phyloP scores from a whole-genome alignment of 2,329 filamentous ascomycete genomes.

The Ophiocordyceps australis region DNA sequence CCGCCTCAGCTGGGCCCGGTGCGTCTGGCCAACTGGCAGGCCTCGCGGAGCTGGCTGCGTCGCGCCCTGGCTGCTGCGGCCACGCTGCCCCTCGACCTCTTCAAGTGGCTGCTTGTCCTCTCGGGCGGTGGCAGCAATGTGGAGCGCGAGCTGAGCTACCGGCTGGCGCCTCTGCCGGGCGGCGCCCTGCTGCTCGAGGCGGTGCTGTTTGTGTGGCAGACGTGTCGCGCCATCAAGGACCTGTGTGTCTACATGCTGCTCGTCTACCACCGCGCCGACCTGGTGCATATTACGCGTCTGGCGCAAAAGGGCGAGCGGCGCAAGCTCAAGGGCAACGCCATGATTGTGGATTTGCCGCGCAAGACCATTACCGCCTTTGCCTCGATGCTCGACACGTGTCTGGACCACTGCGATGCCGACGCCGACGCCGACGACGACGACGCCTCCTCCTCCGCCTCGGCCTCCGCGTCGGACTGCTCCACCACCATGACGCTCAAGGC shows the following conservation, averaged over 20 bases:
- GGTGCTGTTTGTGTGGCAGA: conserved; percentile 12
- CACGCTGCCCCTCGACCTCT: conserved; percentile 8
- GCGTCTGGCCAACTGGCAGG: background rate
- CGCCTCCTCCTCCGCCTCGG: conserved; percentile 8
- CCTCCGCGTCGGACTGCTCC: too few relatives aligned
- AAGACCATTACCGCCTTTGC: conserved; percentile 14
- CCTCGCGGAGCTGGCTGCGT: conserved; percentile 2
- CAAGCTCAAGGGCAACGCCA: conserved; percentile 9
- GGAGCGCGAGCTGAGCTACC: conserved; percentile 16
- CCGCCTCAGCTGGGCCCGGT: conserved; percentile 3
- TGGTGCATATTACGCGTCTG: conserved; percentile 13
- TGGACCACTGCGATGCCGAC: too few relatives aligned
- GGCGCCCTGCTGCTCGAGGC: conserved; percentile 7
- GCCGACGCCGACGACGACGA: too few relatives aligned
- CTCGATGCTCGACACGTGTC: too few relatives aligned
- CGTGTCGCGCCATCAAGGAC: conserved; percentile 13
- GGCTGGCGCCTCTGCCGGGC: conserved; percentile 9
- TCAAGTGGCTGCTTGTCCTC: conserved; percentile 15
- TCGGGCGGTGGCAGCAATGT: conserved; percentile 15
- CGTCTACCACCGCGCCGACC: conserved; percentile 12
- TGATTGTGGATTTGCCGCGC: conserved; percentile 12
- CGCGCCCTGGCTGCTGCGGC: conserved; percentile 5
- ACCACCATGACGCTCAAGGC: conserved; percentile 10
- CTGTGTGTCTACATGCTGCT: conserved; percentile 12
- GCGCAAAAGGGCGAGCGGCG: conserved; percentile 12